phyloP scores from a whole-genome alignment of 2,329 filamentous ascomycete genomes.

The Beauveria australis region DNA sequence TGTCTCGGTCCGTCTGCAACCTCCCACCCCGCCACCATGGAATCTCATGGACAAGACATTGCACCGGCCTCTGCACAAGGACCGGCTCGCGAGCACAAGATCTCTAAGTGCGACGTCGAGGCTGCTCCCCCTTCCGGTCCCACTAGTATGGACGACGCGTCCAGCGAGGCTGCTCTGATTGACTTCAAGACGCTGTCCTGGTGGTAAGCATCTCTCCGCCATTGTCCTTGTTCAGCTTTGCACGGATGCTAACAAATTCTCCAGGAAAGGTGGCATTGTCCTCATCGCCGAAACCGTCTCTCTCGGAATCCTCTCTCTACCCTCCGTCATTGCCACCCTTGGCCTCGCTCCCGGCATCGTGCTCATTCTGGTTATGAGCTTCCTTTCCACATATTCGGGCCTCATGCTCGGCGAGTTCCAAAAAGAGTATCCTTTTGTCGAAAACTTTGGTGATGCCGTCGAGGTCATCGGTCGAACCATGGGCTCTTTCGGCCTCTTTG shows the following conservation, averaged over 20 bases:
- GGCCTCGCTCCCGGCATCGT: slow-evolving; percentile 67
- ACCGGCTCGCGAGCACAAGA: not conserved
- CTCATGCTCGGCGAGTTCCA: slow-evolving; percentile 57
- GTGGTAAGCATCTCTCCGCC: slow-evolving; percentile 23
- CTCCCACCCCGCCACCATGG: not conserved
- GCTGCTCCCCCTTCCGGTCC: not conserved
- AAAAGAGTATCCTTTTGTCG: slow-evolving; percentile 58
- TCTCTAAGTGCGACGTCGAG: not conserved
- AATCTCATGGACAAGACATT: slow-evolving; percentile 5
- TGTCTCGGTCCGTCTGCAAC: not conserved
- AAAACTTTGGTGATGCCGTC: slow-evolving; percentile 59
- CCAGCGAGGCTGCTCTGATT: slow-evolving; percentile 16
- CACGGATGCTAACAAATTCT: not conserved
- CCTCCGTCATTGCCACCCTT: slow-evolving; percentile 63
- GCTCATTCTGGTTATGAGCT: slow-evolving; percentile 57
- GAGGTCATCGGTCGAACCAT: slow-evolving; percentile 41
- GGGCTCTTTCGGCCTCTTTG: slow-evolving; percentile 43
- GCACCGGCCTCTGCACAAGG: not conserved
- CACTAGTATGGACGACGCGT: slow-evolving; percentile 1
- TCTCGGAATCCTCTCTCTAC: slow-evolving; percentile 59
- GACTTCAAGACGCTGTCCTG: slow-evolving; percentile 30
- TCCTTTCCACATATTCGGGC: slow-evolving; percentile 59
- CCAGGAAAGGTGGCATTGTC: slow-evolving; percentile 37
- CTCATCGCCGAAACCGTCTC: slow-evolving; percentile 37
- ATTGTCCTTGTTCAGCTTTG: not conserved